Evolutionary conservation across 345 rosid species (phyloP), one percentile per base, ranked within the genome.

Genomic region (Eucalyptus pauciflora): DNA sequence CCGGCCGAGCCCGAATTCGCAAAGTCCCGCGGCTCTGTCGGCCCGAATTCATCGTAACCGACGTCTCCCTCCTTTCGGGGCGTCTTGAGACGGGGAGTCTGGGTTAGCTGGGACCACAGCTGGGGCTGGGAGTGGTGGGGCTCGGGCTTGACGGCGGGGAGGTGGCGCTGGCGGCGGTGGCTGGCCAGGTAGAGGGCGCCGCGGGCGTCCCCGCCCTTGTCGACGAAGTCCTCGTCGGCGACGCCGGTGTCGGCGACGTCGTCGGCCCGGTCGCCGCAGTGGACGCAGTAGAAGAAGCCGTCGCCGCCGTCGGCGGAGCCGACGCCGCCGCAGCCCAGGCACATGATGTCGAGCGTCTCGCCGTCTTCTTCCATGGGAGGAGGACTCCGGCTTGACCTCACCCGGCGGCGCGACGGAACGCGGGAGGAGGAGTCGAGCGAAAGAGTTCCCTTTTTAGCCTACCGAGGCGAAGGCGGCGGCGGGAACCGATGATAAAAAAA

Each of bases 281-380:
- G 88, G 62, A 51, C 62, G 92, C 97, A 97, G 91, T 93, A 95
- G 91, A 87, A 94, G 90, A 88, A 94, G n/a, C 98, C 97, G 56
- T 96, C 95, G 4, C 80, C 87, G 62, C 54, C 96, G 86, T 94
- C 96, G 3, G 86, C 88, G 31, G 94, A 92, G 11, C 93, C 92
- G 2, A 92, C 83, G 76, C 92, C 91, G 56, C 94, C 96, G 89
- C 97, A 97, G n/a, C 49, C 62, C 4, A 37, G 87, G 93, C 99
- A 96, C n/a, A 81, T 79, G 89, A 92, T 87, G 20, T 86, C 31
- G 33, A 87, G 71, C 45, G 76, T 89, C 85, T 89, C 43, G 54
- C 45, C 88, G 7, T 69, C 92, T 60, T 89, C 93, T 89, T 88
- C 89, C 87, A 46, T 87, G 50, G 86, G 79, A 50, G 85, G 76